Percentiles rank a stretch among this genome's conserved stretches.
Conservation (phyloP, 208 protist species). For the Crithidia fasciculata region DNA sequence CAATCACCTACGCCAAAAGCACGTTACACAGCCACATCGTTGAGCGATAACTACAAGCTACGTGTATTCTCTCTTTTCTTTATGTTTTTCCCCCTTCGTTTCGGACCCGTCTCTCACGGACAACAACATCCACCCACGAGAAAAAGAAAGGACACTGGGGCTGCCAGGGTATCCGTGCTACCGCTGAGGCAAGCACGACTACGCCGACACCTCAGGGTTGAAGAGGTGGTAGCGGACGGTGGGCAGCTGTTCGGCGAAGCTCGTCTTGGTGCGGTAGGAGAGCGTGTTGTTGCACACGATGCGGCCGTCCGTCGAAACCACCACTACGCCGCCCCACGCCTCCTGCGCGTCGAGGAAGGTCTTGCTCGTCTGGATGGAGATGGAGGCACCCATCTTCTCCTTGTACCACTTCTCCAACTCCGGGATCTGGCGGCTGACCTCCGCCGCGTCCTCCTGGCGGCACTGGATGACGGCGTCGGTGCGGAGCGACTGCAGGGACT, state of each 20-base stretch:
- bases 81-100: neutral
- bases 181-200: neutral
- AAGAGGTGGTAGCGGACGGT: constrained; percentile 90
- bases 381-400: constrained; percentile 46
- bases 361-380: constrained; percentile 55
- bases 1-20: too few species aligned
- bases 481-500: constrained; percentile 78
- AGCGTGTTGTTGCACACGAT: constrained; percentile 92
- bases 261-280: constrained; percentile 81
- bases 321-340: constrained; percentile 83
- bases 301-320: constrained; percentile 68
- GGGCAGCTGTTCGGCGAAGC: constrained; percentile 90
- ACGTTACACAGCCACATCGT: neutral
- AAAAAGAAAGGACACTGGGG: neutral
- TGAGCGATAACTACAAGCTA: neutral
- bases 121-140: neutral
- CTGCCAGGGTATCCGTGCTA: too few species aligned
- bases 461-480: constrained; percentile 76
- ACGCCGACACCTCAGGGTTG: constrained; percentile 58
- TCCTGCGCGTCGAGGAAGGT: constrained; percentile 71
- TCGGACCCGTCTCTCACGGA: too few species aligned
- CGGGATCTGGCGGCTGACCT: constrained; percentile 47
- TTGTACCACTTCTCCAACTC: constrained; percentile 79
- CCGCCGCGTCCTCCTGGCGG: constrained; percentile 71
- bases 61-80: constrained; percentile 1